Conservation (phyloP, 768 basidiomycete genomes). For the Amanita brunnescens region DNA sequence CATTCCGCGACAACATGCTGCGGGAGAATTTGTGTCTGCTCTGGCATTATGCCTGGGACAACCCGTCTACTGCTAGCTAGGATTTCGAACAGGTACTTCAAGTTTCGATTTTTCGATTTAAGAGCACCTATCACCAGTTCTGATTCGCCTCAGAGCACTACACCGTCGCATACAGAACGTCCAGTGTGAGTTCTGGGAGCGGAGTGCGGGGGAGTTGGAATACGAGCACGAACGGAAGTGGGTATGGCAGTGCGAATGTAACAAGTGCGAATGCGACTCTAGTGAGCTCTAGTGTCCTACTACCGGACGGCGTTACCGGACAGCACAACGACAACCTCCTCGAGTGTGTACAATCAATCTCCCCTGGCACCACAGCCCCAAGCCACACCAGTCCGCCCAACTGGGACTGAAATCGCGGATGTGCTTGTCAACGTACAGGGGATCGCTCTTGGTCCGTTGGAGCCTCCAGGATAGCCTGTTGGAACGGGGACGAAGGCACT, state of each 20-base stretch:
- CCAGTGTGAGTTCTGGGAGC: not conserved
- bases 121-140: constrained; percentile 30
- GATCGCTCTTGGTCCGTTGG: constrained; percentile 64
- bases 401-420: constrained; percentile 20
- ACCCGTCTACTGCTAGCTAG: constrained; percentile 63
- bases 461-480: constrained; percentile 59
- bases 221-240: not conserved
- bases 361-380: not conserved
- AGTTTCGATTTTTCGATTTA: constrained; percentile 73
- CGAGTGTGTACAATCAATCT: not conserved
- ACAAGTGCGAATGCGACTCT: not conserved
- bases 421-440: constrained; percentile 63
- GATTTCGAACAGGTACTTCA: constrained; percentile 66
- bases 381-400: not conserved
- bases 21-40: constrained; percentile 64
- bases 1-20: constrained; percentile 59
- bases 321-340: not conserved
- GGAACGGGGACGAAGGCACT: constrained; percentile 46
- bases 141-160: not conserved
- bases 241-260: not conserved
- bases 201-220: not conserved
- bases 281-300: too few relatives aligned
- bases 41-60: constrained; percentile 65
- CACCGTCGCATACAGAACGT: not conserved
- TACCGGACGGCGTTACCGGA: not conserved